phyloP scores from a whole-genome alignment of 2,329 filamentous ascomycete species.

The Fusarium sp. region DNA sequence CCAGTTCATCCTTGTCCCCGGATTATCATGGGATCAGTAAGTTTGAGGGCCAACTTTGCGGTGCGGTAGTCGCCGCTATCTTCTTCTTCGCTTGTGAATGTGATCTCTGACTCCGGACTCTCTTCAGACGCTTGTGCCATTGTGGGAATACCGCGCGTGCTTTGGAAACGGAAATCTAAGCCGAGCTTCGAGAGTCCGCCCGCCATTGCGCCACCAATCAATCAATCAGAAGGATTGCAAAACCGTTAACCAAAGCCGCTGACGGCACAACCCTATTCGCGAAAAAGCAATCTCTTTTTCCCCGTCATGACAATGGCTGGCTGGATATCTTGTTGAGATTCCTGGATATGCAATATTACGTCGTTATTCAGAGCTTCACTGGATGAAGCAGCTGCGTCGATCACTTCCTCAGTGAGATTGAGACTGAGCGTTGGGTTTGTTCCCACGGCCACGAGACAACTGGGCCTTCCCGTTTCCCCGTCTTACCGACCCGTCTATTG shows the following conservation, averaged over 20 bases:
- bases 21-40: constrained; percentile 34
- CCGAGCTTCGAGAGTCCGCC: constrained; percentile 20
- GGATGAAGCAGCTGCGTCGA: constrained; percentile 29
- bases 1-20: constrained; percentile 23
- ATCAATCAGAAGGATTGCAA: constrained; percentile 21
- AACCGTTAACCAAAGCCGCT: constrained; percentile 36
- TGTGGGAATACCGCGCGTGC: constrained; percentile 19
- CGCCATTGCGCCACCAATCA: constrained; percentile 27
- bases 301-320: constrained; percentile 15
- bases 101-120: constrained; percentile 16
- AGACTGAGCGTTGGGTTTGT: constrained; percentile 24
- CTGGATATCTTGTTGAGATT: constrained; percentile 23
- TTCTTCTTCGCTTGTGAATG: constrained; percentile 5
- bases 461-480: constrained; percentile 34
- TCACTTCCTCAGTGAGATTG: constrained; percentile 41
- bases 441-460: constrained; percentile 33
- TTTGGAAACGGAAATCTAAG: constrained; percentile 8
- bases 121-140: constrained; percentile 10
- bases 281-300: constrained; percentile 16
- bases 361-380: constrained; percentile 32
- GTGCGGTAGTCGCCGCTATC: constrained; percentile 5
- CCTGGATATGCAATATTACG: constrained; percentile 42
- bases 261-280: constrained; percentile 29
- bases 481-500: constrained; percentile 22
- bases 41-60: constrained; percentile 13